Evolutionary conservation across 345 rosid species (phyloP).

Genomic region (Sonneratia caseolaris): DNA sequence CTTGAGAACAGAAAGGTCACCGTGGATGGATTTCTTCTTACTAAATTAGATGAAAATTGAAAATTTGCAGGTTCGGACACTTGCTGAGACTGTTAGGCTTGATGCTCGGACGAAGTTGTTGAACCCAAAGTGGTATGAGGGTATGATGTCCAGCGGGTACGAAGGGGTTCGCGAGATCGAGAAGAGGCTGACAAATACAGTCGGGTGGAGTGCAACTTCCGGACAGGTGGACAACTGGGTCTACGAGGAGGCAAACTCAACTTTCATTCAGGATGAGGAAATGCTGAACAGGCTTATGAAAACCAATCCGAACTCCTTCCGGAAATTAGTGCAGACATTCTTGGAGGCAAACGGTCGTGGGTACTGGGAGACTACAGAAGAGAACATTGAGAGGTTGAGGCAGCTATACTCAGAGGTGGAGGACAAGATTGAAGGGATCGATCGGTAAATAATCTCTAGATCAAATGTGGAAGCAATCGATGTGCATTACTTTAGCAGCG

Average conservation of each 20-base stretch:
- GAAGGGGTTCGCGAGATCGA: slow-evolving; percentile 98
- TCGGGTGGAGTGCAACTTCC: slow-evolving; percentile 99
- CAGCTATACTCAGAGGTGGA: slow-evolving; percentile 88
- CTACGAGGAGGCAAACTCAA: slow-evolving; percentile 87
- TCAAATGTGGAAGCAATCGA: background rate
- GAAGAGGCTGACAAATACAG: slow-evolving; percentile 88
- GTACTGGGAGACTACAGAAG: slow-evolving; percentile 82
- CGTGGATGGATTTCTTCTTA: background rate
- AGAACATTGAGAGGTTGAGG: slow-evolving; percentile 76
- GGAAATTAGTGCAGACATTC: slow-evolving; percentile 93
- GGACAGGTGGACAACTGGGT: slow-evolving; percentile 99
- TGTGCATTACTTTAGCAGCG: slow-evolving; percentile 9
- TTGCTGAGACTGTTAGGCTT: slow-evolving; percentile 75
- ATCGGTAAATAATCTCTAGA: slow-evolving; percentile 30
- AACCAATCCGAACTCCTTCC: slow-evolving; percentile 83
- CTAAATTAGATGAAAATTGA: slow-evolving; percentile 11
- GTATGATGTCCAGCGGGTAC: slow-evolving; percentile 92
- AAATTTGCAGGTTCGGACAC: slow-evolving; percentile 64
- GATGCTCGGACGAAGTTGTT: slow-evolving; percentile 90
- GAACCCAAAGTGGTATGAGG: slow-evolving; percentile 98
- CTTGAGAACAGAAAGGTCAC: background rate
- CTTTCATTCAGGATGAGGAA: slow-evolving; percentile 88
- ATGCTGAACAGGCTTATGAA: slow-evolving; percentile 83
- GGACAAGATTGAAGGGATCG: slow-evolving; percentile 97
- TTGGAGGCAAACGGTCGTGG: slow-evolving; percentile 97